Base-by-base conservation (phyloP, 768 basidiomycete species). In the Termitomyces sp. region DNA sequence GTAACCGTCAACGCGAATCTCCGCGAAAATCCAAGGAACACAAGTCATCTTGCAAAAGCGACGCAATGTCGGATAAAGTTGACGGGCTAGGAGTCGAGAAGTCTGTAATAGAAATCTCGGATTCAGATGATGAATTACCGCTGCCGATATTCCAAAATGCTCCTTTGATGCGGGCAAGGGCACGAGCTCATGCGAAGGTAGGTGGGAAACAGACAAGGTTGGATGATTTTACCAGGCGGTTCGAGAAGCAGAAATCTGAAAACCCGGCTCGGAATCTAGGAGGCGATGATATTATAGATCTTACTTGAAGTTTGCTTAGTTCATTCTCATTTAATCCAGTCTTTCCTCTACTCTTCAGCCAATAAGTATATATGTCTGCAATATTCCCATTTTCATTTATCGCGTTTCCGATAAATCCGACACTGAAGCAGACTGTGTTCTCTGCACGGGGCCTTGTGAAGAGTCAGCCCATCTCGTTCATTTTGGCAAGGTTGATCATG, bases 61-160 rank as follows among this genome's bases (percentile, higher is more conserved):
- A 23, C 33, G 20, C 48, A 14, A 54, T 48, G 13, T 23, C 40
- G 23, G 5, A 18, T 10, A 36, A 32, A 16, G n/a, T 32, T 40
- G 46, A 7, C 38, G 28, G 33, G 20, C 9, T 32, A 30, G 40
- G 28, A 32, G 18, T 40, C 16, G 10, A 43, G 10, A 36, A 54
- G 51, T 63, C 33, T 59, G 60, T 77, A 26, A 74, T 80, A 30
- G 70, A 73, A 14, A 72, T 79, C 6, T 79, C 76, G 3, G 77
- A 75, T 59, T 77, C 74, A 26, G 75, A 76, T 10, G 62, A 62
- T 38, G 58, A 60, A 13, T 35, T 52, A 7, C 58, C 57, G 20
- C 41, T 23, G 20, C 48, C 40, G 3, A 38, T 49, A 41, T 50
- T 58, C 16, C 40, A 32, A 32, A 44, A 51, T 23, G 44, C 61